A percentile compares a stretch with the other conserved stretches of the same genome.
phyloP scores from a whole-genome alignment of 768 basidiomycete species.

The Lactarius sanguifluus region DNA sequence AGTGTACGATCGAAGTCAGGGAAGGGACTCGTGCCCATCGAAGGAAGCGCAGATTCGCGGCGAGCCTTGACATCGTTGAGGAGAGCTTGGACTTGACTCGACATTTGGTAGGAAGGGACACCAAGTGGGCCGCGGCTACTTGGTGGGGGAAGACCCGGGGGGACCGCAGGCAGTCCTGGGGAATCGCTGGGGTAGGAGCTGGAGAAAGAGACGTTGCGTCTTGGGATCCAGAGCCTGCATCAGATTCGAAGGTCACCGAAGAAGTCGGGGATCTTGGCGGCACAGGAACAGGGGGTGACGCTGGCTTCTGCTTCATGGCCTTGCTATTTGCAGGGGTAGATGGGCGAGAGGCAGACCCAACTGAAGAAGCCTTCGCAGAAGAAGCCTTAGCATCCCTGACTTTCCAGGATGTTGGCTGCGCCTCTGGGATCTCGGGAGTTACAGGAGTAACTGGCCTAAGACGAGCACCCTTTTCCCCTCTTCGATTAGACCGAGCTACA shows the following conservation, averaged over 20 bases:
- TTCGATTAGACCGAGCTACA: slow-evolving; percentile 29
- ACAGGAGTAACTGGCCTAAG: slow-evolving; percentile 47
- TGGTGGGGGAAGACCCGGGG: slow-evolving; percentile 55
- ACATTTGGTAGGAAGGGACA: slow-evolving; percentile 71
- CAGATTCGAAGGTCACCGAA: slow-evolving; percentile 32
- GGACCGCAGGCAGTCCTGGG: slow-evolving; percentile 54
- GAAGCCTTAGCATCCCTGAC: slow-evolving; percentile 45
- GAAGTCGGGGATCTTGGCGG: slow-evolving; percentile 33
- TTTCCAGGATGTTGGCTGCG: slow-evolving; percentile 23
- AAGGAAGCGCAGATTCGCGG: slow-evolving; percentile 53
- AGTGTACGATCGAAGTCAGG: slow-evolving; percentile 88
- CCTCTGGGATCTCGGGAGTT: slow-evolving; percentile 29
- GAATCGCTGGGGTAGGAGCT: slow-evolving; percentile 48
- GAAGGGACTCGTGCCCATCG: slow-evolving; percentile 62
- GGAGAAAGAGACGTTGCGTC: slow-evolving; percentile 34
- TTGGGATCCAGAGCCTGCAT: slow-evolving; percentile 32
- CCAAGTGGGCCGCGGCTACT: slow-evolving; percentile 45
- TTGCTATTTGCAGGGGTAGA: slow-evolving; percentile 47
- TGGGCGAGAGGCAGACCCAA: slow-evolving; percentile 56
- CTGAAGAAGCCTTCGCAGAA: slow-evolving; percentile 46
- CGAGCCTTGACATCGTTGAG: slow-evolving; percentile 81
- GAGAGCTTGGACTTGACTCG: slow-evolving; percentile 78
- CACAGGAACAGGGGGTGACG: slow-evolving; percentile 24
- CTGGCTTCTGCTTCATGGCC: slow-evolving; percentile 15
- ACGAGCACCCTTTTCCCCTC: slow-evolving; percentile 27